A percentile compares a stretch with the other conserved stretches of the same genome.
These are phyloP conservation scores for Phytophthora capsici DNA, from an alignment of 352 stramenopile species.

Conservation along the genomic window DNA sequence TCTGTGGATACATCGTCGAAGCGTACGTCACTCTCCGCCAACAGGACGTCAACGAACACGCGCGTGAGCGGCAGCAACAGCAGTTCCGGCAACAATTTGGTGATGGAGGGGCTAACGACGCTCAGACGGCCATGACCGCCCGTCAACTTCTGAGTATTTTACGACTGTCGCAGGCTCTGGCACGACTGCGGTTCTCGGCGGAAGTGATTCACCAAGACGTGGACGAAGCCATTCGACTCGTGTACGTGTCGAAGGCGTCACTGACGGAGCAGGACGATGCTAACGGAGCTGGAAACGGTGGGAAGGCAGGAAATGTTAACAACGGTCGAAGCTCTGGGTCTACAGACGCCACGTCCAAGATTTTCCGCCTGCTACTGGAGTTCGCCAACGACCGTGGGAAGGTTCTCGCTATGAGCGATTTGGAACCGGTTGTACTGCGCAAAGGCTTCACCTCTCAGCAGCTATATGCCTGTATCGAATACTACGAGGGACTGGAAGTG, in stretches of 20 bases:
- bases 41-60: conserved; percentile 89
- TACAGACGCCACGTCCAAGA: conserved; percentile 94
- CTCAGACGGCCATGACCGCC: conserved; percentile 98
- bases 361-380: conserved; percentile 96
- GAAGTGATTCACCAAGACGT: conserved; percentile 97
- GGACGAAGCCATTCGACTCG: conserved; percentile 96
- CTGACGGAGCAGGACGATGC: conserved; percentile 90
- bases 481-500: conserved; percentile 93
- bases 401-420: conserved; percentile 85
- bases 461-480: conserved; percentile 93
- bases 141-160: conserved; percentile 99
- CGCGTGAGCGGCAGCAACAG: conserved; percentile 66
- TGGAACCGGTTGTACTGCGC: conserved; percentile 95
- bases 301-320: conserved; percentile 19
- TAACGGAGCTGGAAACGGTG: conserved; percentile 36
- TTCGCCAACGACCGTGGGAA: conserved; percentile 84
- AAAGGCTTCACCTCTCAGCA: conserved; percentile 98
- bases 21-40: conserved; percentile 97
- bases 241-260: conserved; percentile 98
- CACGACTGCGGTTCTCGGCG: conserved; percentile 95
- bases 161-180: conserved; percentile 96
- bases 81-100: conserved; percentile 47
- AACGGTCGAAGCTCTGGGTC: conserved; percentile 43
- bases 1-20: conserved; percentile 98
- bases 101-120: conserved; percentile 71